Percentiles rank a stretch among this genome's conserved stretches.
Conservation (phyloP, 257 asterid genomes). For the Nemophila menziesii region DNA sequence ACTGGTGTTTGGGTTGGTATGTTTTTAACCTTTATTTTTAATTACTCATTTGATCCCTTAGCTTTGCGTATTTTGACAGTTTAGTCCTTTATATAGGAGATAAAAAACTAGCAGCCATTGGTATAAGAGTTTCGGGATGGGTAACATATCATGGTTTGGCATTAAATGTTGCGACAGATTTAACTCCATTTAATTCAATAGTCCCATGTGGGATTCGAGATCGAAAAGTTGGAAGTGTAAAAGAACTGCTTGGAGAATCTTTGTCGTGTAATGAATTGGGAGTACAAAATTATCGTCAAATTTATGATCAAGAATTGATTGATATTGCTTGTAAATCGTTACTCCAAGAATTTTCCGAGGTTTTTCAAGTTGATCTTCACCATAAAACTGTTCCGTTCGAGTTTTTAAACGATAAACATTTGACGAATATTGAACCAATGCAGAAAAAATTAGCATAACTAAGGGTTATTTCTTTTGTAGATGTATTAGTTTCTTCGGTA, state of each 20-base stretch:
- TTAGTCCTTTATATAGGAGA: slow-evolving; percentile 34
- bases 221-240: slow-evolving; percentile 69
- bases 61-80: neutral
- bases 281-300: slow-evolving; percentile 10
- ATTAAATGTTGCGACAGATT: slow-evolving; percentile 63
- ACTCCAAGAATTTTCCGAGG: slow-evolving; percentile 47
- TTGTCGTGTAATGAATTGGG: slow-evolving; percentile 2
- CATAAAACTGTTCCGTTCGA: slow-evolving; percentile 3
- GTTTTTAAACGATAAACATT: neutral
- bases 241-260: slow-evolving; percentile 27
- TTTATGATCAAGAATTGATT: slow-evolving; percentile 35
- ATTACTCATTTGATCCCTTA: neutral
- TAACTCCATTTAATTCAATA: slow-evolving; percentile 43
- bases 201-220: slow-evolving; percentile 79
- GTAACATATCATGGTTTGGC: slow-evolving; percentile 77
- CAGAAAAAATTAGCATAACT: neutral
- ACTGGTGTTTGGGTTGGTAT: slow-evolving; percentile 98
- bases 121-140: slow-evolving; percentile 66
- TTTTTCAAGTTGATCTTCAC: slow-evolving; percentile 50
- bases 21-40: slow-evolving; percentile 10
- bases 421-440: neutral
- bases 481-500: too few relatives aligned
- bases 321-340: slow-evolving; percentile 35
- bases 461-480: too few relatives aligned
- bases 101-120: slow-evolving; percentile 71